Evolutionary conservation across 1,284 basidiomycete species (phyloP).

Genomic region (Neolentinus lepideus): DNA sequence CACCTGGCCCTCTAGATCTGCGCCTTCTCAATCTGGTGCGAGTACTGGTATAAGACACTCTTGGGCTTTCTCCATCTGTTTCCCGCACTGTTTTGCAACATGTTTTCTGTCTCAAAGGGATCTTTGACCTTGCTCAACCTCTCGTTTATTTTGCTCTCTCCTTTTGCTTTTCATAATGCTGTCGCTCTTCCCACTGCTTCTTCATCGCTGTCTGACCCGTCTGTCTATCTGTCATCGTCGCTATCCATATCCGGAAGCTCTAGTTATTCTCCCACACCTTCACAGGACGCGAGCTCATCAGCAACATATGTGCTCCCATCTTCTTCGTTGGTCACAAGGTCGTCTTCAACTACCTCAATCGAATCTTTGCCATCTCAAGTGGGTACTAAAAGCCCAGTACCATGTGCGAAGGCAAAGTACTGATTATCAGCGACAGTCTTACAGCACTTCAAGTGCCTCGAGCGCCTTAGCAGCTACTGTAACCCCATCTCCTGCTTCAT

Average conservation of each 20-base stretch:
- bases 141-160: neutral
- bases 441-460: neutral
- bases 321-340: no score
- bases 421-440: neutral
- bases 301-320: no score
- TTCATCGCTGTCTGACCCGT: neutral
- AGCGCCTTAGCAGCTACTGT: neutral
- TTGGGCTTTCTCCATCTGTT: neutral
- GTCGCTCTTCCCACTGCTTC: neutral
- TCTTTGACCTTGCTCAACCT: neutral
- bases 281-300: no score
- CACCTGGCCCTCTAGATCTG: no score
- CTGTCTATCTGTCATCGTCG: neutral
- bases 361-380: no score
- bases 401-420: neutral
- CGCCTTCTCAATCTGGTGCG: neutral
- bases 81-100: neutral
- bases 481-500: neutral
- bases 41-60: neutral
- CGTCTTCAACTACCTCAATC: no score
- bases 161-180: neutral
- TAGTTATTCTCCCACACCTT: no score
- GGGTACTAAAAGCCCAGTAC: no score
- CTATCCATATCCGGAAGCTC: neutral
- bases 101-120: neutral